Percentiles rank a stretch among this genome's conserved stretches.
Conservation (phyloP, 352 stramenopile genomes). For the Phytophthora pisi region DNA sequence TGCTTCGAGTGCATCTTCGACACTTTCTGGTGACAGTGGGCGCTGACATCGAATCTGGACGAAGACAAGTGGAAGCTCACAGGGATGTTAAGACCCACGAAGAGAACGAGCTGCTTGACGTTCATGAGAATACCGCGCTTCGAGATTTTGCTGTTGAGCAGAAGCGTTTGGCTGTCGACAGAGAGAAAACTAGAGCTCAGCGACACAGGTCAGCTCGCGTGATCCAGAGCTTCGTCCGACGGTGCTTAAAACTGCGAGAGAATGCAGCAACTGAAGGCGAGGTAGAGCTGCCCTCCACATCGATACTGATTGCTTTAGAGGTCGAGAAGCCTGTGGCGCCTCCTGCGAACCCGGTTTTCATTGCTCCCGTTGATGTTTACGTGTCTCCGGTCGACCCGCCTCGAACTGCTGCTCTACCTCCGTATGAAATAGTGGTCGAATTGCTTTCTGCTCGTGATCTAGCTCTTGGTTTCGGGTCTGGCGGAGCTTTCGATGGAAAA, state of each 20-base stretch:
- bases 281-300: slow-evolving; percentile 33
- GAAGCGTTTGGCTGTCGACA: slow-evolving; percentile 24
- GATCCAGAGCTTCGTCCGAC: slow-evolving; percentile 18
- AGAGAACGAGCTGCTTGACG: background rate
- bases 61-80: background rate
- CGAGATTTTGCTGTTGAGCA: slow-evolving; percentile 24
- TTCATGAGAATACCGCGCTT: background rate
- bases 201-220: slow-evolving; percentile 15
- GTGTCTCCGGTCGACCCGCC: background rate
- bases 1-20: slow-evolving; percentile 37
- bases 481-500: slow-evolving; percentile 3
- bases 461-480: background rate
- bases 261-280: slow-evolving; percentile 9
- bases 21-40: slow-evolving; percentile 33
- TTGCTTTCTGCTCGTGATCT: slow-evolving; percentile 30
- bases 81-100: background rate
- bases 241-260: background rate
- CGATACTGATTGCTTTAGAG: slow-evolving; percentile 23
- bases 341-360: background rate
- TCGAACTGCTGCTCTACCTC: slow-evolving; percentile 14
- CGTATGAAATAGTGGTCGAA: slow-evolving; percentile 32
- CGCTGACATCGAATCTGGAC: slow-evolving; percentile 5
- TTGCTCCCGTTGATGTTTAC: background rate
- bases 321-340: slow-evolving; percentile 2
- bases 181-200: slow-evolving; percentile 12